Percentiles rank a stretch among this genome's conserved stretches.
phyloP scores from a whole-genome alignment of 768 basidiomycete species.

The Gautieria morchelliformis region DNA sequence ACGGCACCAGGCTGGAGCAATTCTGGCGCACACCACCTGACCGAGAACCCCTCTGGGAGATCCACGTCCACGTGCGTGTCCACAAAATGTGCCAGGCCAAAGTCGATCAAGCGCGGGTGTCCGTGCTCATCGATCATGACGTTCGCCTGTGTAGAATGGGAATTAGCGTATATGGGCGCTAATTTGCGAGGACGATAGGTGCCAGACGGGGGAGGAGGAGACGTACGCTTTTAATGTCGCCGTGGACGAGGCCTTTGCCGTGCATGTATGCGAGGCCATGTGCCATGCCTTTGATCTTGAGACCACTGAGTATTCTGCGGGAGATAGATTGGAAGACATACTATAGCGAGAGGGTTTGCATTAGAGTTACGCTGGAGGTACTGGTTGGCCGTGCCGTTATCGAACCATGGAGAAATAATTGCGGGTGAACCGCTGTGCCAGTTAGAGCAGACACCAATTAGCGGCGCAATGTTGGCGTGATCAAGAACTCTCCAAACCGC shows the following conservation, averaged over 20 bases:
- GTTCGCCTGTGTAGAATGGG: background rate
- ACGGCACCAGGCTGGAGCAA: background rate
- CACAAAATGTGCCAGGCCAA: conserved; percentile 4
- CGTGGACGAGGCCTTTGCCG: conserved; percentile 2
- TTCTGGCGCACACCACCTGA: conserved; percentile 3
- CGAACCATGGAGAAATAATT: background rate
- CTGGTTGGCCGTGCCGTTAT: background rate
- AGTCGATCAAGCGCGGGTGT: conserved; percentile 6
- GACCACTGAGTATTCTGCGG: too few relatives aligned
- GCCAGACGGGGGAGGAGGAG: too few relatives aligned
- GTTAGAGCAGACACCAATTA: background rate
- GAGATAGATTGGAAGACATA: background rate
- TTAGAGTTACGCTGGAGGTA: background rate
- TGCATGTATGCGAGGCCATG: conserved; percentile 4
- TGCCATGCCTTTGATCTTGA: background rate
- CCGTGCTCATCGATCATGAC: conserved; percentile 6
- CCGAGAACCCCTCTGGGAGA: background rate
- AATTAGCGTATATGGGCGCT: too few relatives aligned
- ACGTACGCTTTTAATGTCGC: conserved; percentile 6
- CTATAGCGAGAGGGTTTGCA: background rate
- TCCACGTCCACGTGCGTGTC: background rate
- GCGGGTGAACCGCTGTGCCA: background rate
- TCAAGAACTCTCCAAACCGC: background rate
- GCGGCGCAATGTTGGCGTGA: background rate
- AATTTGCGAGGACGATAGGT: too few relatives aligned